phyloP scores from a whole-genome alignment of 805 yeast species.

The Jamesozyma spencerorum region DNA sequence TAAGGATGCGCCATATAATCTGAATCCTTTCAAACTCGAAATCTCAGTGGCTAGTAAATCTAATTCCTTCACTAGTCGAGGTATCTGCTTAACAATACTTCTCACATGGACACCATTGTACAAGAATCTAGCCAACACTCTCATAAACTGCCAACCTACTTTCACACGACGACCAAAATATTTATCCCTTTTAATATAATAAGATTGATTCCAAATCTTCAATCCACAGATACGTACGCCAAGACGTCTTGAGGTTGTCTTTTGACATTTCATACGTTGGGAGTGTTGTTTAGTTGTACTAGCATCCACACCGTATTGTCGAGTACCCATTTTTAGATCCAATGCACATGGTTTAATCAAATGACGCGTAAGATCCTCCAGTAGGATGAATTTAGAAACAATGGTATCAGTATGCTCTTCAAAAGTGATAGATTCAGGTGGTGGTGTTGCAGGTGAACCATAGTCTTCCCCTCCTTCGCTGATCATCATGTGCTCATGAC shows the following conservation, averaged over 20 bases:
- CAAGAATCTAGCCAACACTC: constrained; percentile 63
- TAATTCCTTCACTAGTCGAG: constrained; percentile 51
- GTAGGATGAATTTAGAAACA: constrained; percentile 56
- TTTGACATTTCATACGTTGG: constrained; percentile 70
- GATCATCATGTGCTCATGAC: not conserved
- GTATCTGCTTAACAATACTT: constrained; percentile 59
- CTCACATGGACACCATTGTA: constrained; percentile 58
- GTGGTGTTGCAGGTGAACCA: not conserved
- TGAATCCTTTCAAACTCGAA: constrained; percentile 52
- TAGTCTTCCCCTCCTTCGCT: not conserved
- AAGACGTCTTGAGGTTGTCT: constrained; percentile 68
- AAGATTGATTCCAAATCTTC: constrained; percentile 62
- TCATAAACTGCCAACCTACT: constrained; percentile 69
- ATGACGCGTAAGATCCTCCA: constrained; percentile 84
- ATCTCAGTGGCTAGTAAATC: constrained; percentile 51
- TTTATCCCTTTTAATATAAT: constrained; percentile 70
- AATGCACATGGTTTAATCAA: constrained; percentile 82
- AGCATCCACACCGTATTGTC: constrained; percentile 97
- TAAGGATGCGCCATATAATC: constrained; percentile 87
- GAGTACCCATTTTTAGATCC: constrained; percentile 95
- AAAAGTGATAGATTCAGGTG: constrained; percentile 8
- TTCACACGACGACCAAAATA: constrained; percentile 78
- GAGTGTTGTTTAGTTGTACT: constrained; percentile 58
- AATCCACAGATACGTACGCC: constrained; percentile 95
- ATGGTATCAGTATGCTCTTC: constrained; percentile 20